A percentile compares a stretch with the other conserved stretches of the same genome.
phyloP scores from a whole-genome alignment of 2,329 filamentous ascomycete species.

The Colletotrichum limetticola region DNA sequence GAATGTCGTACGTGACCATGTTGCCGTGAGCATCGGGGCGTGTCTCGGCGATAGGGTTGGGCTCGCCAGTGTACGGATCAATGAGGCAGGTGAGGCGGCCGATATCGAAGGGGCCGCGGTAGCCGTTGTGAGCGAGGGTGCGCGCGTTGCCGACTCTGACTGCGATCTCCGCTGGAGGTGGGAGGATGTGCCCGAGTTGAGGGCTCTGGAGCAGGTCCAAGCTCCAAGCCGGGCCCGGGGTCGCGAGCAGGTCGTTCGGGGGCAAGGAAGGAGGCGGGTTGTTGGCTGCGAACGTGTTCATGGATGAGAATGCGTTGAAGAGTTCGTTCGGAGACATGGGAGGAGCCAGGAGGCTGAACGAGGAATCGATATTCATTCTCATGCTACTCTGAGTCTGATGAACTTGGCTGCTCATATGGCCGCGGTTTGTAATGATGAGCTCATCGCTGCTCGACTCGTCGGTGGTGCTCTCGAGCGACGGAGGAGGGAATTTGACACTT shows the following conservation, averaged over 20 bases:
- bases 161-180: neutral
- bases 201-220: too few relatives aligned
- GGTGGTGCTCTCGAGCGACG: neutral
- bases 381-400: neutral
- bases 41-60: neutral
- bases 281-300: neutral
- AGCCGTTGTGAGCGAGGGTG: neutral
- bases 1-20: neutral
- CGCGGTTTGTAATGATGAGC: neutral
- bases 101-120: constrained; percentile 10
- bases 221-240: neutral
- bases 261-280: neutral
- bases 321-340: neutral
- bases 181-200: neutral
- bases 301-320: neutral
- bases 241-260: neutral
- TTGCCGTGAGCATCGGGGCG: neutral
- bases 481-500: neutral
- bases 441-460: neutral
- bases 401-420: neutral
- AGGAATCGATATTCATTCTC: neutral
- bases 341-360: neutral
- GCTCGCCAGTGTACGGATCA: constrained; percentile 13
- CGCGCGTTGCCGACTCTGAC: neutral
- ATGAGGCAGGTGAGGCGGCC: constrained; percentile 15